Percentiles rank a stretch among this genome's conserved stretches.
These are phyloP conservation scores for Solanum bulbocastanum DNA, from an alignment of 257 asterid genomes.

Conservation along the genomic window DNA sequence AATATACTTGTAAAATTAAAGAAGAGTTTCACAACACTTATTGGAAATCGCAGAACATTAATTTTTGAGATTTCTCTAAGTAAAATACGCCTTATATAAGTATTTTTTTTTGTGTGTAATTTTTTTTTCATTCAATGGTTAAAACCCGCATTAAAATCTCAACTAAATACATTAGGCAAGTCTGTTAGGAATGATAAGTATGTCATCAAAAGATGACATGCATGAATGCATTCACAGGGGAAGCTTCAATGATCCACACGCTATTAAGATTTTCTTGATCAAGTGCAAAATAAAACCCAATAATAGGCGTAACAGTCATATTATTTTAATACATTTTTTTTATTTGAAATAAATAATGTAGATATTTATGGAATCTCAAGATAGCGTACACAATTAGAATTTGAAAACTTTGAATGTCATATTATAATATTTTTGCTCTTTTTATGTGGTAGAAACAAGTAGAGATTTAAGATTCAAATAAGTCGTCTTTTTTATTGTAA, in stretches of 20 bases:
- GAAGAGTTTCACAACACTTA: background rate
- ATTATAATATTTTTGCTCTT: too few species aligned
- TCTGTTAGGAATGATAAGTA: background rate
- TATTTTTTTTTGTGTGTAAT: too few species aligned
- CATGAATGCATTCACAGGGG: background rate
- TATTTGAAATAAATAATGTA: background rate
- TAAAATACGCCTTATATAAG: too few species aligned
- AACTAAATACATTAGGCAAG: background rate
- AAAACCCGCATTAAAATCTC: too few species aligned
- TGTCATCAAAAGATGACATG: background rate
- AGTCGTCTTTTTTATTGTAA: background rate
- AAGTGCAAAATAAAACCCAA: background rate
- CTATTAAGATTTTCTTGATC: background rate
- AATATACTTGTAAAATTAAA: background rate
- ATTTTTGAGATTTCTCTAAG: too few species aligned
- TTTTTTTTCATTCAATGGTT: too few species aligned
- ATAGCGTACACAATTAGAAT: background rate
- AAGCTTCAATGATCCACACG: background rate
- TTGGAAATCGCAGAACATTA: background rate
- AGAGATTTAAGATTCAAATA: background rate
- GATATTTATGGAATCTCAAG: background rate
- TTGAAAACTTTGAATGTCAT: background rate
- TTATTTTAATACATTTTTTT: background rate
- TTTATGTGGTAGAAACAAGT: too few species aligned
- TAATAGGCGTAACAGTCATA: background rate